Percentiles rank a stretch among this genome's conserved stretches.
These are phyloP conservation scores for Fagus sylvatica DNA, from an alignment of 306 rosid genomes.

Conservation along the genomic window DNA sequence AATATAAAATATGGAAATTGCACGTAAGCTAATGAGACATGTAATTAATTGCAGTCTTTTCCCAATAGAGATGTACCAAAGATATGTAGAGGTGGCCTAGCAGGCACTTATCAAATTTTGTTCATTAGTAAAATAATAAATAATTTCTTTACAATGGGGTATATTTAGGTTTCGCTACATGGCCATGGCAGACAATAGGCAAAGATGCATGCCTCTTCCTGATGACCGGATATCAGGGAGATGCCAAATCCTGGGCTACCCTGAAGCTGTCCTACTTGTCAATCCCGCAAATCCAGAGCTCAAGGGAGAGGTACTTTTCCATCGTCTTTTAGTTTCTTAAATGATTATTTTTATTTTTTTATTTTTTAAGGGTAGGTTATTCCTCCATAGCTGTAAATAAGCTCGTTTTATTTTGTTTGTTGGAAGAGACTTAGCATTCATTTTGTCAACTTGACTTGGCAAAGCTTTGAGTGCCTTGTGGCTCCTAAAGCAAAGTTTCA, in stretches of 20 bases:
- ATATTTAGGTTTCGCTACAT: constrained; percentile 48
- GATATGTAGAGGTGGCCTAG: constrained; percentile 43
- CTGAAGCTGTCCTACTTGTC: constrained; percentile 74
- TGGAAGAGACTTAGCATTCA: background rate
- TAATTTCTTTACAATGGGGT: constrained; percentile 38
- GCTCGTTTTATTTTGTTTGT: background rate
- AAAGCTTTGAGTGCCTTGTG: background rate
- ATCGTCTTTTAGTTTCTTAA: background rate
- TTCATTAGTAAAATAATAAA: constrained; percentile 14
- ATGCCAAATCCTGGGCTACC: constrained; percentile 50
- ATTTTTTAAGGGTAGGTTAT: background rate
- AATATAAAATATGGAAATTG: background rate
- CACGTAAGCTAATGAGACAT: background rate
- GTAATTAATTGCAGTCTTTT: constrained; percentile 7
- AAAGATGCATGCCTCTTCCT: constrained; percentile 76
- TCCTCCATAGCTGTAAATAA: background rate
- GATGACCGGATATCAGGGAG: constrained; percentile 53
- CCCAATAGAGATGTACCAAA: constrained; percentile 14
- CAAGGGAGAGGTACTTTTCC: constrained; percentile 58
- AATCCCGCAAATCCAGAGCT: constrained; percentile 64
- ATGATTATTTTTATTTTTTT: background rate
- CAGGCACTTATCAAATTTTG: constrained; percentile 33
- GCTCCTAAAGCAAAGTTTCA: background rate
- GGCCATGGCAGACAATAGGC: constrained; percentile 61
- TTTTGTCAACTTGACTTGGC: background rate